Evolutionary conservation across 176 grass and related monocot genomes (phyloP).

Genomic region (Sorghum bicolor): DNA sequence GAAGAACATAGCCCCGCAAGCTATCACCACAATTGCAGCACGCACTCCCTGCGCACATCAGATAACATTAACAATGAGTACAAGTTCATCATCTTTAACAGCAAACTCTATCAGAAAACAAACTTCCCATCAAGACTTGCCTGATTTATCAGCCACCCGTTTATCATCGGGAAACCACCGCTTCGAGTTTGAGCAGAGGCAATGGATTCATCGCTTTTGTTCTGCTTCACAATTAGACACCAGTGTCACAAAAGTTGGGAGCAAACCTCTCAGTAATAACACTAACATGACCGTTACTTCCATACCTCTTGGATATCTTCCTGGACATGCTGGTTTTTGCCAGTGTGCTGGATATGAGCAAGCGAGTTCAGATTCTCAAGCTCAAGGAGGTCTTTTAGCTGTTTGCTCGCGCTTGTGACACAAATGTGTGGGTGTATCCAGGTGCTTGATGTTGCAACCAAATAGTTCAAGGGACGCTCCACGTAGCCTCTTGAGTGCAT

Average conservation of each 20-base stretch:
- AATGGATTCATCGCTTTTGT: not conserved
- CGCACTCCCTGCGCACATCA: conserved; percentile 38
- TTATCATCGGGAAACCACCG: not conserved
- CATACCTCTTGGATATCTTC: not conserved
- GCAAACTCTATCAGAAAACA: not conserved
- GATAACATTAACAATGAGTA: not conserved
- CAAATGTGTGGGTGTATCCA: conserved; percentile 38
- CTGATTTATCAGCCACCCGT: conserved; percentile 42
- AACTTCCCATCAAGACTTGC: not conserved
- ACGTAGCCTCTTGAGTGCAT: not conserved
- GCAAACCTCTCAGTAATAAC: not conserved
- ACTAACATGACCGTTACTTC: not conserved
- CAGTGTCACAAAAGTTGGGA: not conserved
- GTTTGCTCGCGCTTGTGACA: conserved; percentile 33
- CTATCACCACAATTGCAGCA: conserved; percentile 38
- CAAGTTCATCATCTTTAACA: not conserved
- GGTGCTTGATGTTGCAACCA: not conserved
- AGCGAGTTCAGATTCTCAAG: not conserved
- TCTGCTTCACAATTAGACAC: conserved; percentile 20
- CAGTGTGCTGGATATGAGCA: not conserved
- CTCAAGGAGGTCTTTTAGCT: conserved; percentile 10
- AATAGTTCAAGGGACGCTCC: not conserved
- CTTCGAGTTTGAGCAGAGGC: not conserved
- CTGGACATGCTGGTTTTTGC: not conserved
- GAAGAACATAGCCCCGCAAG: conserved; percentile 37